Evolutionary conservation across 305 asterid species (phyloP), one percentile per base, ranked within the genome.

Genomic region (Petunia hybrid): DNA sequence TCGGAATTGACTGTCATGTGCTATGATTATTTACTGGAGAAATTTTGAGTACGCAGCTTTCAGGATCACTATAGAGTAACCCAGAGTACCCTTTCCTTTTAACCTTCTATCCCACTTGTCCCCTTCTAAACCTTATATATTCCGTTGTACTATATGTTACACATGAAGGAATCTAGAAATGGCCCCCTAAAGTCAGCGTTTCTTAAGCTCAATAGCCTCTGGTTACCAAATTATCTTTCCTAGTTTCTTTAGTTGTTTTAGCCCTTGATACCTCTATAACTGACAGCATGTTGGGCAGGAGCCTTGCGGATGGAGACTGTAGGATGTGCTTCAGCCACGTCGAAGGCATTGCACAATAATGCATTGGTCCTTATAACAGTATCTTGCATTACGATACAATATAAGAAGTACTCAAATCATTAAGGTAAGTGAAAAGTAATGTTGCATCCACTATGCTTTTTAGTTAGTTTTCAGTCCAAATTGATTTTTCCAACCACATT

Each of bases 381-480:
- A 69, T 43, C 57, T 16, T 7, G 57, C 40, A 45, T 43, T 70
- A 6, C 62, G 36, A 36, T 63, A 63, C 68, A 36, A 63, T 31
- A 63, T 36, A 36, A 63, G 43, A 63, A 63, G 12, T 12, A 1
- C 68, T 63, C 39, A 63, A 60, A 63, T 36, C 6, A 31, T 36
- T 51, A 51, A 22, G 31, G 31, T 22, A 22, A 51, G 14, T 51
- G 57, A 51, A 10, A 51, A 51, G 43, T 8, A 63, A 63, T 63
- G 69, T 9, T 63, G 43, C 43, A 36, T 36, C 69, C 43, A 36
- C 42, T 13, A 48, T 35, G 48, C 51, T 43, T 35, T 48, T 51
- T 6, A 12, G 78, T 73, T 73, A 73, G 78, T 6, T 10, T 12
- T 51, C 46, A 73, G 51, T 71, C 78, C 78, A 71, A 71, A 35